Evolutionary conservation across 495 filamentous ascomycete genomes (phyloP), one percentile per base, ranked within the genome.

Genomic region (Aspergillus nidulans): DNA sequence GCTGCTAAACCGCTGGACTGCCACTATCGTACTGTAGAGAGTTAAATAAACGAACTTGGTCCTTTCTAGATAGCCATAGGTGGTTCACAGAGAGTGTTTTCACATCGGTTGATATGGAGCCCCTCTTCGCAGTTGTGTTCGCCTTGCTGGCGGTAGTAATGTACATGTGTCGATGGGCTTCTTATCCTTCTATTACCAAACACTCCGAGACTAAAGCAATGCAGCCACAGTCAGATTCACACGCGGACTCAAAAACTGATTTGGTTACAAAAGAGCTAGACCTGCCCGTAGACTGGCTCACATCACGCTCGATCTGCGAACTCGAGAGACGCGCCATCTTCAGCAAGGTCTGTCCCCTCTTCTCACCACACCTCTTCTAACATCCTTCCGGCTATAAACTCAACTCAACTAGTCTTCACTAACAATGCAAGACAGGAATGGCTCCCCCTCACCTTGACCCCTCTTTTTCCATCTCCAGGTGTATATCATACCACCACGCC

Each of bases 301-400:
- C 57, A 19, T 68, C 69, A 16, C 58, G 57, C 10, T 66, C 74
- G 21, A 69, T 77, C 20, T 83, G 74, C 56, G 71, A 80, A 44
- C 69, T 82, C 20, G 80, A 83, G 57, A 61, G 69, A 18, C 77
- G 80, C 16, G 75, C 75, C 3, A 70, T 83, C 45, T 83, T 82
- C 61, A 77, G 75, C 46, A 74, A 76, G 60, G 73, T 72, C 62
- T 41, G 38, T n/a, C n/a, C 34, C 38, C 24, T 32, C 21, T 30
- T 13, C 21, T n/a, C 2, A 7, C 13, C 24, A 4, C 13, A 20
- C 5, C 9, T 10, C 20, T 10, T 23, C 1, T 20, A 19, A 20
- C 32, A 53, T 30, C 4, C 26, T 30, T n/a, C n/a, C n/a, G n/a
- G n/a, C n/a, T n/a, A n/a, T n/a, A 43, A 23, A 8, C 40, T 24